Base-by-base conservation (phyloP, 2,329 filamentous ascomycete species). In the Bimuria novae-zelandiae region DNA sequence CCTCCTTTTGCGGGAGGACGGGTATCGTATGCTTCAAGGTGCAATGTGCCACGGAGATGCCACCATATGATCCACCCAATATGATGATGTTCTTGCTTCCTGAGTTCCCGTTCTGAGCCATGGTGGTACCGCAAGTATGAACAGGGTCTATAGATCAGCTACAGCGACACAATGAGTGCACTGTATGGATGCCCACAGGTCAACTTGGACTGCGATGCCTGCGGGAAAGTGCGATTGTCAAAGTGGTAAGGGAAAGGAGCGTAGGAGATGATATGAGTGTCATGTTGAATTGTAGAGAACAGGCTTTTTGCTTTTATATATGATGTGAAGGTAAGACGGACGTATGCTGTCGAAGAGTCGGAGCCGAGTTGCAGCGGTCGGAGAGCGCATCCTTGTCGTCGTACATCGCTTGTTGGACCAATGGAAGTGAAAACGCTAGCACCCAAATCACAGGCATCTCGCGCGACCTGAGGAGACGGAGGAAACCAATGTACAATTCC, bases 21-120 rank as follows among this genome's bases (percentile, higher is more conserved):
- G 64, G 61, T 16, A 74, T 44, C 10, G 64, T 65, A 48, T 70
- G 60, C 54, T 71, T 69, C 33, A 76, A 61, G 40, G 74, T 61
- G 37, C 69, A 60, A 39, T 76, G 72, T 2, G 74, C 72, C 25
- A 62, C 66, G 1, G 74, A 71, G 6, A 75, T 54, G 19, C 74
- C 74, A 25, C 60, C 69, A 55, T 72, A 76, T 0, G 74, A 76
- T 10, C 64, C 70, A 5, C 74, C 74, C 7, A 75, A 67, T 47
- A 76, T 67, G 36, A 76, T 56, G 49, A 76, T 71, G 51, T 71
- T 70, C 33, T 53, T 62, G 21, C 49, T 19, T 19, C 32, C 19
- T 12, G 50, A n/a, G 29, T 7, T 12, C 11, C 19, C 23, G 7
- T 27, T 7, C 7, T 16, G 32, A 27, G 41, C 19, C 49, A 52